A percentile compares a stretch with the other conserved stretches of the same genome.
These are phyloP conservation scores for Microbotryomycetes sp. DNA, from an alignment of 1,284 basidiomycete species.

Conservation along the genomic window DNA sequence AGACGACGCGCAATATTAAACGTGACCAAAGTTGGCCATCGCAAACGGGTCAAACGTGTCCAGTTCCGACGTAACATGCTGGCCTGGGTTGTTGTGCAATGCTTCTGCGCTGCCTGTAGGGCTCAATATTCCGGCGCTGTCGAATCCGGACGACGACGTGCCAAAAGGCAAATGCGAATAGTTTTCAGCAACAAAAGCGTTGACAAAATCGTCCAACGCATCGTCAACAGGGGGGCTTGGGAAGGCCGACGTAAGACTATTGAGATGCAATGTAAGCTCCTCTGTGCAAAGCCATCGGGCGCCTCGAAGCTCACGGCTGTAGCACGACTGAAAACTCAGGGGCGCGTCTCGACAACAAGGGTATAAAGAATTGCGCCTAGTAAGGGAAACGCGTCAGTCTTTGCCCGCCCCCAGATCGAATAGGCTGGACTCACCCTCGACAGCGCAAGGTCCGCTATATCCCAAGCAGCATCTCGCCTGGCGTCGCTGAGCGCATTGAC, in stretches of 20 bases:
- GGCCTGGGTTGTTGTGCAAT: no score
- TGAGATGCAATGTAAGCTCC: no score
- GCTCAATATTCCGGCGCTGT: neutral
- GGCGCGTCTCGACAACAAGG: slow-evolving; percentile 14
- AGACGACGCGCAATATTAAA: no score
- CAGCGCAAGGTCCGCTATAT: slow-evolving; percentile 15
- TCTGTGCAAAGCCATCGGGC: no score
- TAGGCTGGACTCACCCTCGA: slow-evolving; percentile 1
- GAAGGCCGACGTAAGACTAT: neutral
- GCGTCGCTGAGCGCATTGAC: slow-evolving; percentile 1
- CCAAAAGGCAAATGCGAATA: neutral
- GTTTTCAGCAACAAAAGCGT: neutral
- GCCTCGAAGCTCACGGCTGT: slow-evolving; percentile 10
- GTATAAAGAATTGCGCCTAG: slow-evolving; percentile 15
- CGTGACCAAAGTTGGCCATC: no score
- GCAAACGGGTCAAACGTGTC: no score
- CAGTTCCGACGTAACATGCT: no score
- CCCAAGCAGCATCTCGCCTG: slow-evolving; percentile 10
- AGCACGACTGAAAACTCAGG: slow-evolving; percentile 20
- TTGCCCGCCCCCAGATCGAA: neutral
- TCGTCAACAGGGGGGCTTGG: neutral
- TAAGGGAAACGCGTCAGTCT: neutral
- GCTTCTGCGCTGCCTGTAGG: neutral
- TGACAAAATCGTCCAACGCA: neutral
- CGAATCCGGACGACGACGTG: neutral